These are phyloP conservation scores for Auxenochlorella protothecoides DNA, from an alignment of 139 green algal genomes.

Conservation along the genomic window DNA sequence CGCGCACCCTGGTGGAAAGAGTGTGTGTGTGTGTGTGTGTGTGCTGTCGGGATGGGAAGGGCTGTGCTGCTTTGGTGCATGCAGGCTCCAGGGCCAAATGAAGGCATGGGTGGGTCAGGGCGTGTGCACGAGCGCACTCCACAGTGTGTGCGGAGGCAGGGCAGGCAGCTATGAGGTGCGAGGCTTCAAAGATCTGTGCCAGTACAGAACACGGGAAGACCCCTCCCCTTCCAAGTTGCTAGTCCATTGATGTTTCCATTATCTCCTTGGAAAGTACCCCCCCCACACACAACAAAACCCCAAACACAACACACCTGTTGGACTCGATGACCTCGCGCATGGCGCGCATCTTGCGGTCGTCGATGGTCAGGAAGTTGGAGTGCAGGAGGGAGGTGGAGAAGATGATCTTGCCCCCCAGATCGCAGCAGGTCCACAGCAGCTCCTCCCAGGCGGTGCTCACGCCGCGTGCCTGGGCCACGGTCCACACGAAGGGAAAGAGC, in stretches of 20 bases:
- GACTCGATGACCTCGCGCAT: constrained; percentile 27
- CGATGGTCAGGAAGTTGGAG: constrained; percentile 25
- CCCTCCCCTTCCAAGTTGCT: too few species aligned
- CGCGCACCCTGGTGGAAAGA: constrained; percentile 1
- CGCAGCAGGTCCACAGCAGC: constrained; percentile 17
- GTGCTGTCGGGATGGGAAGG: background rate
- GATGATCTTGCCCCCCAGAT: constrained; percentile 27
- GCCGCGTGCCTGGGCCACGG: constrained; percentile 16
- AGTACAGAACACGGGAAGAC: too few species aligned
- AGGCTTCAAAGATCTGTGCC: too few species aligned
- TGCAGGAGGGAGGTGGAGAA: constrained; percentile 25
- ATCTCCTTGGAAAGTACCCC: accelerated
- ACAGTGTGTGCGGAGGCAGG: too few species aligned
- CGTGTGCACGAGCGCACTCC: too few species aligned
- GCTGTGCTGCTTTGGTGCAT: background rate
- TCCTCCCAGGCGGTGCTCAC: constrained; percentile 15
- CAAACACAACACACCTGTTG: constrained; percentile 7
- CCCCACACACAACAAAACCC: too few species aligned
- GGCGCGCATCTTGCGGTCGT: constrained; percentile 18
- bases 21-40: background rate
- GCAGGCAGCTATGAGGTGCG: too few species aligned
- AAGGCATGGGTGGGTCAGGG: too few species aligned
- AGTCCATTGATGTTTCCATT: too few species aligned
- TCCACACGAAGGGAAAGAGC: constrained; percentile 22
- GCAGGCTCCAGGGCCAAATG: too few species aligned